phyloP scores from a whole-genome alignment of 2,329 filamentous ascomycete genomes.

The Microdochium nivale region DNA sequence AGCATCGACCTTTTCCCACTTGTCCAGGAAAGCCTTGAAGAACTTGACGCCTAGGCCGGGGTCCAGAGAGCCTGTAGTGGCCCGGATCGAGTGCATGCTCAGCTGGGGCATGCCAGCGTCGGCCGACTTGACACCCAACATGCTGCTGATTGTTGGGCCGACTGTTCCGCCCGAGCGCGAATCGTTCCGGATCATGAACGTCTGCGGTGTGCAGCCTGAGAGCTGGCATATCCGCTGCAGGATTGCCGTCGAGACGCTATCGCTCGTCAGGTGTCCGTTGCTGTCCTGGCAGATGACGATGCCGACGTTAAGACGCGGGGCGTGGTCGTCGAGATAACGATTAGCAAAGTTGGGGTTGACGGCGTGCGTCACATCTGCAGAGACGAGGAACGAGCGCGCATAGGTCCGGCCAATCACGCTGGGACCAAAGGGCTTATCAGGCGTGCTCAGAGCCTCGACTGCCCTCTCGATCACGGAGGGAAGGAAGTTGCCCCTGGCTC shows the following conservation, averaged over 20 bases:
- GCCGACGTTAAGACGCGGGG: slow-evolving; percentile 82
- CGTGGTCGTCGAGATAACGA: slow-evolving; percentile 76
- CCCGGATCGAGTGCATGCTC: slow-evolving; percentile 89
- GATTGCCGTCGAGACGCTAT: slow-evolving; percentile 75
- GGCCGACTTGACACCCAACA: slow-evolving; percentile 72
- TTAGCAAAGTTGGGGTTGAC: slow-evolving; percentile 89
- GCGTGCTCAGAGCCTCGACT: slow-evolving; percentile 51
- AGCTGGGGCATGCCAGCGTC: slow-evolving; percentile 87
- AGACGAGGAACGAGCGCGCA: slow-evolving; percentile 86
- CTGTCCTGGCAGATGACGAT: slow-evolving; percentile 72
- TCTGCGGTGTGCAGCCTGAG: slow-evolving; percentile 62
- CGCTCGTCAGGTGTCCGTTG: slow-evolving; percentile 95
- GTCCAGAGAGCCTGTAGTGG: slow-evolving; percentile 77
- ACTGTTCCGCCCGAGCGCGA: slow-evolving; percentile 84
- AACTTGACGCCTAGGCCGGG: slow-evolving; percentile 81
- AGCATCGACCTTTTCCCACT: slow-evolving; percentile 74
- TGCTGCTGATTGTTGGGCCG: slow-evolving; percentile 78
- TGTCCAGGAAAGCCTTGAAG: slow-evolving; percentile 83
- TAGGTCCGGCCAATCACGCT: slow-evolving; percentile 71
- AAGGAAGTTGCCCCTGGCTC: slow-evolving; percentile 83
- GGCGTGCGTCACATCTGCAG: slow-evolving; percentile 87
- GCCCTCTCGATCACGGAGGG: slow-evolving; percentile 73
- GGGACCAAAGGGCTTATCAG: slow-evolving; percentile 37
- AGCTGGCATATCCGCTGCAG: slow-evolving; percentile 72
- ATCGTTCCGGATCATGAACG: slow-evolving; percentile 95